These are phyloP conservation scores for Diplodia intermedia DNA, from an alignment of 2,329 filamentous ascomycete genomes.

Conservation along the genomic window DNA sequence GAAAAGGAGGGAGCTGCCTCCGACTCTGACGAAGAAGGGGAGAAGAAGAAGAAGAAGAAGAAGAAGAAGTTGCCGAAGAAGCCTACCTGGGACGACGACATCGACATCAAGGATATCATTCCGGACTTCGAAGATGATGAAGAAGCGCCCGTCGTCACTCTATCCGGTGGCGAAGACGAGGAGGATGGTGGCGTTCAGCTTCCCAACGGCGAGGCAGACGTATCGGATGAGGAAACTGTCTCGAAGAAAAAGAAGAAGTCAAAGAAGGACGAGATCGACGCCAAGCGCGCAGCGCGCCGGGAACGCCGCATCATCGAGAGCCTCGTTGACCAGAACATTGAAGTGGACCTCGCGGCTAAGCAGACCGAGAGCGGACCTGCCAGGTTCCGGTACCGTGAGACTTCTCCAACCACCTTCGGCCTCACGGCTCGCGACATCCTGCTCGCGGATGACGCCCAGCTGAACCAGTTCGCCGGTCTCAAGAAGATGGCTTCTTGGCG, in stretches of 20 bases:
- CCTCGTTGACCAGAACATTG: slow-evolving; percentile 81
- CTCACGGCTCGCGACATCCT: slow-evolving; percentile 90
- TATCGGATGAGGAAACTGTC: slow-evolving; percentile 45
- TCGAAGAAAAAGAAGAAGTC: slow-evolving; percentile 52
- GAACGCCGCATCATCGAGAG: slow-evolving; percentile 85
- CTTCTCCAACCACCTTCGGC: slow-evolving; percentile 87
- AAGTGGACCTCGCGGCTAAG: slow-evolving; percentile 71
- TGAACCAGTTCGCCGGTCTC: slow-evolving; percentile 90
- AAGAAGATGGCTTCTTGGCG: slow-evolving; percentile 95
- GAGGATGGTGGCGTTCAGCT: slow-evolving; percentile 44
- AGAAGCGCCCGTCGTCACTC: slow-evolving; percentile 58
- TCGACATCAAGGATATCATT: slow-evolving; percentile 91
- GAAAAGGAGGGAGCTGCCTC: slow-evolving; percentile 59
- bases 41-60: slow-evolving; percentile 42
- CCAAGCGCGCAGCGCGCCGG: slow-evolving; percentile 76
- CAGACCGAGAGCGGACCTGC: slow-evolving; percentile 54
- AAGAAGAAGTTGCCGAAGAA: slow-evolving; percentile 74
- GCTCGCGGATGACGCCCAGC: slow-evolving; percentile 80
- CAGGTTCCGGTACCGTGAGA: slow-evolving; percentile 90
- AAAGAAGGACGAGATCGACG: slow-evolving; percentile 57
- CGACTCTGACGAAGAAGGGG: slow-evolving; percentile 36
- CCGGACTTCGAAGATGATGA: slow-evolving; percentile 76
- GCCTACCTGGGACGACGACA: slow-evolving; percentile 94
- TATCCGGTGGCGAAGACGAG: slow-evolving; percentile 62
- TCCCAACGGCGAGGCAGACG: slow-evolving; percentile 41